A percentile compares a stretch with the other conserved stretches of the same genome.
These are phyloP conservation scores for Schizochytrium sp. DNA, from an alignment of 108 stramenopile genomes.

Conservation along the genomic window DNA sequence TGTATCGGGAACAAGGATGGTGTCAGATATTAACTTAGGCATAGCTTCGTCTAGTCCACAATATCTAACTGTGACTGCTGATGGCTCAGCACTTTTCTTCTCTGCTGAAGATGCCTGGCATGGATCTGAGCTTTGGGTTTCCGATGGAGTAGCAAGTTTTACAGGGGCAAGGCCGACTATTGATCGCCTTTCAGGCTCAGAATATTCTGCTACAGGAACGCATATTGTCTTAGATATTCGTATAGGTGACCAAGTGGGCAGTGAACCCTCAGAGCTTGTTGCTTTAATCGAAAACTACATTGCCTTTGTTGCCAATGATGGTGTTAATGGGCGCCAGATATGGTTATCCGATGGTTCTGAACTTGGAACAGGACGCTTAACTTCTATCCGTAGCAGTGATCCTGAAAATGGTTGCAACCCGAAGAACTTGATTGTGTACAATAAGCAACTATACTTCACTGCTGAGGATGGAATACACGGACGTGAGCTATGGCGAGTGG, in stretches of 20 bases:
- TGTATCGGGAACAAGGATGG: neutral
- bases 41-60: neutral
- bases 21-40: neutral
- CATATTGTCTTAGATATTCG: slow-evolving; percentile 36
- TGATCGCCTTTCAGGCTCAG: neutral
- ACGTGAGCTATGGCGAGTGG: slow-evolving; percentile 38
- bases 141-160: neutral
- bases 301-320: slow-evolving; percentile 39
- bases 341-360: slow-evolving; percentile 21
- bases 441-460: slow-evolving; percentile 23
- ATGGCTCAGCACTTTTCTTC: neutral
- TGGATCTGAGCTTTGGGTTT: slow-evolving; percentile 31
- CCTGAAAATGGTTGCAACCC: slow-evolving; percentile 47
- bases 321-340: slow-evolving; percentile 23
- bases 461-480: slow-evolving; percentile 40
- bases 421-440: neutral
- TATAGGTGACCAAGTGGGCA: slow-evolving; percentile 13
- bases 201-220: neutral
- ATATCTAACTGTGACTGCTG: neutral
- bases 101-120: slow-evolving; percentile 17
- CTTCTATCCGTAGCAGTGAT: neutral
- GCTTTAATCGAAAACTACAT: neutral
- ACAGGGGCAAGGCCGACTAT: neutral
- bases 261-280: slow-evolving; percentile 21
- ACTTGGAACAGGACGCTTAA: neutral